Evolutionary conservation across 345 rosid genomes (phyloP).

Genomic region (Orychophragmus violaceus): DNA sequence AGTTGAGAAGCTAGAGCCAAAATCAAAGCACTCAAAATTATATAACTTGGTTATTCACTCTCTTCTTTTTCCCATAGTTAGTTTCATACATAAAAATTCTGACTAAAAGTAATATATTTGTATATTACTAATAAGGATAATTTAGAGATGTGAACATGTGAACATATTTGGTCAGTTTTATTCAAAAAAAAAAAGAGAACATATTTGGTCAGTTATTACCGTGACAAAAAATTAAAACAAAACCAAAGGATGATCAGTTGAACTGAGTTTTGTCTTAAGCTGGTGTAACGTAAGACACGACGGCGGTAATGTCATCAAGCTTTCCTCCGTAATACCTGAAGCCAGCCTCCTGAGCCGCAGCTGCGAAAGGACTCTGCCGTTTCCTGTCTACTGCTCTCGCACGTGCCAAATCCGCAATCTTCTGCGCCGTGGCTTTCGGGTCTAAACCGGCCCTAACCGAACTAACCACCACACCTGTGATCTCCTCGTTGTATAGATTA

Average conservation of each 20-base stretch:
- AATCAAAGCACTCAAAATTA: too few relatives aligned
- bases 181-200: too few relatives aligned
- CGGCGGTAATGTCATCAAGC: conserved; percentile 89
- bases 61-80: neutral
- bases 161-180: too few relatives aligned
- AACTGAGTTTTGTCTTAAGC: neutral
- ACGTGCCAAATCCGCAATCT: conserved; percentile 83
- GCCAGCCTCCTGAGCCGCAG: conserved; percentile 92
- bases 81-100: neutral
- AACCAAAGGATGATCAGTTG: neutral
- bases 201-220: conserved; percentile 11
- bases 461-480: conserved; percentile 67
- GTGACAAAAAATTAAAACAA: neutral
- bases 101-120: neutral
- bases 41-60: too few relatives aligned
- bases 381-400: conserved; percentile 62
- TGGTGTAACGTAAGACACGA: conserved; percentile 59
- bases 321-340: conserved; percentile 84
- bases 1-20: too few relatives aligned
- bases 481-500: conserved; percentile 78
- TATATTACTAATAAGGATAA: neutral
- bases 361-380: conserved; percentile 83
- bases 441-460: conserved; percentile 60
- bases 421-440: conserved; percentile 67
- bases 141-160: too few relatives aligned